Conservation (phyloP, 139 green algal genomes). For the Zygnema circumcarinatum region DNA sequence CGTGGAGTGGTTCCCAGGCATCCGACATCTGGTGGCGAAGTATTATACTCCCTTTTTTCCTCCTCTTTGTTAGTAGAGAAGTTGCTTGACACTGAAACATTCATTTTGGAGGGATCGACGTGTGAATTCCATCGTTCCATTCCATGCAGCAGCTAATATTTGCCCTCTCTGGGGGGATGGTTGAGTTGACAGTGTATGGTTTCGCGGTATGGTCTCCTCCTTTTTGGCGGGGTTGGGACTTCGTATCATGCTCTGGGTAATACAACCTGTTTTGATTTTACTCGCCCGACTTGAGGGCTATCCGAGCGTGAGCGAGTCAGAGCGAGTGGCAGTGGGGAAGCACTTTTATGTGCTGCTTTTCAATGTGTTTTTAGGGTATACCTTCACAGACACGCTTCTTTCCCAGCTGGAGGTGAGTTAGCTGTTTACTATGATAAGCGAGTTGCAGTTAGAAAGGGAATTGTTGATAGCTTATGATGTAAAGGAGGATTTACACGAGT, state of each 20-base stretch:
- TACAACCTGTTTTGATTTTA: constrained; percentile 28
- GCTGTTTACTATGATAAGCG: no score
- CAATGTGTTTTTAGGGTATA: constrained; percentile 52
- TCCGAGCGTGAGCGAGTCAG: background rate
- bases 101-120: no score
- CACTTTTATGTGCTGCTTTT: constrained; percentile 57
- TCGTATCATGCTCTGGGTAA: constrained; percentile 39
- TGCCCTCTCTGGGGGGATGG: background rate
- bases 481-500: no score
- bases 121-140: no score
- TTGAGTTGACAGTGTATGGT: background rate
- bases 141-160: no score
- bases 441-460: no score
- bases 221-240: constrained; percentile 32
- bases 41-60: background rate
- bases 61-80: no score
- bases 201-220: constrained; percentile 16
- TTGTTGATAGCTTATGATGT: no score
- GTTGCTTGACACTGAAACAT: no score
- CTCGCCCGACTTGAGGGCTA: constrained; percentile 30
- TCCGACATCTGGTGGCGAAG: background rate
- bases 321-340: constrained; percentile 1
- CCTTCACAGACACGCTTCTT: constrained; percentile 47
- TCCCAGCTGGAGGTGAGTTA: constrained; percentile 20
- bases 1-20: background rate